Evolutionary conservation across 495 filamentous ascomycete genomes (phyloP).

Genomic region (Neurospora sp.): DNA sequence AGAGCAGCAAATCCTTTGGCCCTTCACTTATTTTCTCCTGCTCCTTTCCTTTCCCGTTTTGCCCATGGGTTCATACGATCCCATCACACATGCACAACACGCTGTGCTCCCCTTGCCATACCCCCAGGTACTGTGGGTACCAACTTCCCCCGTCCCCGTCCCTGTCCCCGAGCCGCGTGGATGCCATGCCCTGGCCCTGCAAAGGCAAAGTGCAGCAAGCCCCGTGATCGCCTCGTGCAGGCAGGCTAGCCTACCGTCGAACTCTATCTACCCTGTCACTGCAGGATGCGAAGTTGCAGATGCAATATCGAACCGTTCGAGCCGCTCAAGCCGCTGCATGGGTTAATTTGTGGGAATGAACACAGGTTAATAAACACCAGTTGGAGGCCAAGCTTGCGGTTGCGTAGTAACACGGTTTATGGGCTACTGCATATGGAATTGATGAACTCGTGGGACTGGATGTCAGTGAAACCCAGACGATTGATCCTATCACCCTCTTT

Average conservation of each 20-base stretch:
- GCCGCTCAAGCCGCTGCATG: neutral
- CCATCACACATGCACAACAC: neutral
- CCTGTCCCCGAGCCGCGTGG: neutral
- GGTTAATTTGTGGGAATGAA: neutral
- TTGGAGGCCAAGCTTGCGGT: neutral
- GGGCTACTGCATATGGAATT: neutral
- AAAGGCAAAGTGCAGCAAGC: neutral
- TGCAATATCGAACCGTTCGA: neutral
- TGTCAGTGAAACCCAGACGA: neutral
- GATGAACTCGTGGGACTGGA: neutral
- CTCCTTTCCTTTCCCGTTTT: neutral
- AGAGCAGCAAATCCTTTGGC: neutral
- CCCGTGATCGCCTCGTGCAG: neutral
- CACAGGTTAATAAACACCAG: neutral
- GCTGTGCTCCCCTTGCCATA: neutral
- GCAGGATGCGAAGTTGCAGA: neutral
- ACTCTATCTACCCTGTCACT: neutral
- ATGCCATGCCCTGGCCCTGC: neutral
- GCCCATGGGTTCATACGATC: neutral
- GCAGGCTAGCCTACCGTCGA: neutral
- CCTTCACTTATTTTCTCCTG: neutral
- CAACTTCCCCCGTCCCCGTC: neutral
- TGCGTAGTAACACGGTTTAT: neutral
- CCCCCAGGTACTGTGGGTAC: neutral
- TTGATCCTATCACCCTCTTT: neutral